phyloP scores from a whole-genome alignment of 306 rosid species.

The Macrotyloma uniflorum region DNA sequence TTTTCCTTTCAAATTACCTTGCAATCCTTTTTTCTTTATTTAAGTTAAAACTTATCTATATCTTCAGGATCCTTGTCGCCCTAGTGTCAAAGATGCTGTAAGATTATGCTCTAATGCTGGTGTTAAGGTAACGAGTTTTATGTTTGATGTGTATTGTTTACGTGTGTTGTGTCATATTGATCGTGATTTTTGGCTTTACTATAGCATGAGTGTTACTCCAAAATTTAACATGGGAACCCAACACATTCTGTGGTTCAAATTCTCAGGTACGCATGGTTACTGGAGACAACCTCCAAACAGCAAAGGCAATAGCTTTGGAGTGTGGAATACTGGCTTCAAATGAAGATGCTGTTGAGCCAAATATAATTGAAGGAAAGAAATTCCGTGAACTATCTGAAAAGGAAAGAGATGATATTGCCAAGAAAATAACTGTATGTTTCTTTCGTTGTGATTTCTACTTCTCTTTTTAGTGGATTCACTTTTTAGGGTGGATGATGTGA shows the following conservation, averaged over 20 bases:
- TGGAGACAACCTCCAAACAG: slow-evolving; percentile 94
- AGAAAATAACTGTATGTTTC: slow-evolving; percentile 63
- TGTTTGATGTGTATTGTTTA: slow-evolving; percentile 25
- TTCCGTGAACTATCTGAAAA: slow-evolving; percentile 78
- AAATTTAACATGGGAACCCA: slow-evolving; percentile 40
- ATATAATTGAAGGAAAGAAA: slow-evolving; percentile 80
- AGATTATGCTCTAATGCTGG: slow-evolving; percentile 76
- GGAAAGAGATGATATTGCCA: slow-evolving; percentile 78
- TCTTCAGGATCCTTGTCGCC: slow-evolving; percentile 92
- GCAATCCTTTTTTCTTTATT: slow-evolving; percentile 36
- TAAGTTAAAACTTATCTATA: slow-evolving; percentile 20
- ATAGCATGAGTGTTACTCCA: slow-evolving; percentile 12
- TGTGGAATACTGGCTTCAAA: slow-evolving; percentile 83
- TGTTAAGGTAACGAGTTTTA: slow-evolving; percentile 74
- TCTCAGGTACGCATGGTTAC: slow-evolving; percentile 97
- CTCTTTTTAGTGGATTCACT: neutral
- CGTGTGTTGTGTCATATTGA: slow-evolving; percentile 26
- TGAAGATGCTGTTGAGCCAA: slow-evolving; percentile 79
- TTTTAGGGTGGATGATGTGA: neutral
- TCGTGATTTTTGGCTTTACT: slow-evolving; percentile 30
- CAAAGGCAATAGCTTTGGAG: slow-evolving; percentile 94
- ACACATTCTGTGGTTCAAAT: slow-evolving; percentile 26
- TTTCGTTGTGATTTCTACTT: slow-evolving; percentile 17
- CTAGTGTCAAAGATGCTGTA: slow-evolving; percentile 82
- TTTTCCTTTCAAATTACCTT: slow-evolving; percentile 20